Conservation (phyloP, 495 filamentous ascomycete species). For the Penicillium paradoxum region DNA sequence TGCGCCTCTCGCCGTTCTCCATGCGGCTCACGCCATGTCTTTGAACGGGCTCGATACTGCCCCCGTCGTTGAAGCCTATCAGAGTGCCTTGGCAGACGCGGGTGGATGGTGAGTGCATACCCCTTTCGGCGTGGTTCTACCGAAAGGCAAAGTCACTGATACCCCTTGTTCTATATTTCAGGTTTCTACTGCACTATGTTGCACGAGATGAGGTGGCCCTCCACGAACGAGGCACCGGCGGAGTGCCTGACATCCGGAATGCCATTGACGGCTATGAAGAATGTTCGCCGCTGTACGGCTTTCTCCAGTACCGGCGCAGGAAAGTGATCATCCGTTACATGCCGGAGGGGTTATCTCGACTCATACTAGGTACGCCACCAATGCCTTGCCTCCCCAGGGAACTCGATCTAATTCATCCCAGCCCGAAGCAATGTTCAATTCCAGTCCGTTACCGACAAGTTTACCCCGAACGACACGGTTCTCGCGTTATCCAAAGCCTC, state of each 20-base stretch:
- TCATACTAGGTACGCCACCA: conserved; percentile 72
- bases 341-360: conserved; percentile 81
- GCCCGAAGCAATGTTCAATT: conserved; percentile 95
- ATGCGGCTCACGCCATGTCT: conserved; percentile 68
- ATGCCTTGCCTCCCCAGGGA: background rate
- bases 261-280: conserved; percentile 75
- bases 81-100: conserved; percentile 70
- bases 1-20: conserved; percentile 16
- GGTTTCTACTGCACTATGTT: conserved; percentile 91
- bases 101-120: conserved; percentile 81
- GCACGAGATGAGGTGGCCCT: conserved; percentile 85
- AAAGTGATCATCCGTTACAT: conserved; percentile 91
- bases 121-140: background rate
- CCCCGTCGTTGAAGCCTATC: conserved; percentile 78
- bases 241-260: conserved; percentile 77
- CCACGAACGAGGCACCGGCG: conserved; percentile 70
- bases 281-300: conserved; percentile 83
- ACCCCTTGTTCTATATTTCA: conserved; percentile 30
- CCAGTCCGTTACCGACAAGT: conserved; percentile 75
- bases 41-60: conserved; percentile 91
- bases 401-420: conserved; percentile 30
- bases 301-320: conserved; percentile 80
- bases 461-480: conserved; percentile 80
- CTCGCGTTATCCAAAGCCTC: conserved; percentile 67
- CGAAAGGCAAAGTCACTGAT: conserved; percentile 2